A percentile compares a stretch with the other conserved stretches of the same genome.
Conservation (phyloP, 148 eudicot species). For the Vaccinium corymbosum region DNA sequence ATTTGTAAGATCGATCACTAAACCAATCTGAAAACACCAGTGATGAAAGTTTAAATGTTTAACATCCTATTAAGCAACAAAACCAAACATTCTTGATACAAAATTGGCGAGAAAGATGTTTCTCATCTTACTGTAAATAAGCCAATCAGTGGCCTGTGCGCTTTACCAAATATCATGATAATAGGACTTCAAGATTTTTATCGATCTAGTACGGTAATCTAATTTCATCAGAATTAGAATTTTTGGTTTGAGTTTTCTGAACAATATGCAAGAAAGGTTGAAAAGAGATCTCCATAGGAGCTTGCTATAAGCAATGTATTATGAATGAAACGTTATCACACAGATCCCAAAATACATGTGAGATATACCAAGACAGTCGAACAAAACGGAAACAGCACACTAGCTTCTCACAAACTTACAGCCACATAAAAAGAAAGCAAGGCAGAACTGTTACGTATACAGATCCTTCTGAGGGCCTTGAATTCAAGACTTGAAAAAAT, state of each 20-base stretch:
- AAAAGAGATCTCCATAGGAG: not conserved
- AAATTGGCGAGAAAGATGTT: not conserved
- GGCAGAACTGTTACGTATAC: not conserved
- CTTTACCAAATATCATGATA: not conserved
- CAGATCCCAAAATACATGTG: not conserved
- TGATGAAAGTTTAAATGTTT: slow-evolving; percentile 10
- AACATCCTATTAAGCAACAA: slow-evolving; percentile 3
- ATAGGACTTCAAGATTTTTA: not conserved
- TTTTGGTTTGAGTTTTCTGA: not conserved
- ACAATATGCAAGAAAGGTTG: not conserved
- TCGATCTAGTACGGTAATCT: not conserved
- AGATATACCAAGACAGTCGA: not conserved
- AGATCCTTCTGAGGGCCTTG: not conserved
- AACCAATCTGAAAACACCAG: slow-evolving; percentile 66
- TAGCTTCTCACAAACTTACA: not conserved
- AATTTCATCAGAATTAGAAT: not conserved
- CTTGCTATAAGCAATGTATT: not conserved
- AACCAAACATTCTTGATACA: not conserved
- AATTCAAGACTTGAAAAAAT: not conserved
- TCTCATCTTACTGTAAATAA: not conserved
- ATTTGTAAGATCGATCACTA: slow-evolving; percentile 96
- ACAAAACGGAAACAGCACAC: not conserved
- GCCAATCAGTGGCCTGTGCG: not conserved
- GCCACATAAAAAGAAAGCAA: not conserved
- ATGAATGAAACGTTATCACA: not conserved